phyloP scores from a whole-genome alignment of 805 yeast genomes.

The Kazachstania taianensis region DNA sequence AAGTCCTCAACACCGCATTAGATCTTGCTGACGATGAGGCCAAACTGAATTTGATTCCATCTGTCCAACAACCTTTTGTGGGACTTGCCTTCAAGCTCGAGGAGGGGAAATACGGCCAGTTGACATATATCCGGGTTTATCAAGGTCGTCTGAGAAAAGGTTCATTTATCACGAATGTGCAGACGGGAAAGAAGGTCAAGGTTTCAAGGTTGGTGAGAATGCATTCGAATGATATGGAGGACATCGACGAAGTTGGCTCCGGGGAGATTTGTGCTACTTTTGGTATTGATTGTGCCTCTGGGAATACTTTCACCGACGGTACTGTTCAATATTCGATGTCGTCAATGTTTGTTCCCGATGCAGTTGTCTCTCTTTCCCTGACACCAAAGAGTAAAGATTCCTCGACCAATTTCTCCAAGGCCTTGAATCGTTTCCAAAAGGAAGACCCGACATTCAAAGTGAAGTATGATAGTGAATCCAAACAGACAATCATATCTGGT shows the following conservation, averaged over 20 bases:
- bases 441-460: slow-evolving; percentile 99
- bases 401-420: slow-evolving; percentile 83
- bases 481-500: slow-evolving; percentile 82
- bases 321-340: slow-evolving; percentile 77
- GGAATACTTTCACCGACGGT: slow-evolving; percentile 93
- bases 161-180: slow-evolving; percentile 73
- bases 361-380: slow-evolving; percentile 89
- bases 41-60: slow-evolving; percentile 65
- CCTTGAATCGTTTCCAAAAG: slow-evolving; percentile 93
- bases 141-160: slow-evolving; percentile 95
- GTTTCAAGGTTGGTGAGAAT: slow-evolving; percentile 90
- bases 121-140: slow-evolving; percentile 92
- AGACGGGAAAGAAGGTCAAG: slow-evolving; percentile 87
- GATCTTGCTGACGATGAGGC: slow-evolving; percentile 57
- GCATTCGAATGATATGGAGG: slow-evolving; percentile 99
- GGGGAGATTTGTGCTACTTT: slow-evolving; percentile 99
- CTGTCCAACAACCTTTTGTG: slow-evolving; percentile 70
- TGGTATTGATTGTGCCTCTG: slow-evolving; percentile 98
- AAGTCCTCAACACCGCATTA: slow-evolving; percentile 81
- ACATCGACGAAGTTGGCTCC: slow-evolving; percentile 86
- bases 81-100: slow-evolving; percentile 98
- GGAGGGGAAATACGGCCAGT: slow-evolving; percentile 96
- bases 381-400: slow-evolving; percentile 76
- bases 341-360: slow-evolving; percentile 98
- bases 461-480: slow-evolving; percentile 80